Evolutionary conservation across 1,284 basidiomycete species (phyloP), one percentile per base, ranked within the genome.

Genomic region (Trichosporon ovoides): DNA sequence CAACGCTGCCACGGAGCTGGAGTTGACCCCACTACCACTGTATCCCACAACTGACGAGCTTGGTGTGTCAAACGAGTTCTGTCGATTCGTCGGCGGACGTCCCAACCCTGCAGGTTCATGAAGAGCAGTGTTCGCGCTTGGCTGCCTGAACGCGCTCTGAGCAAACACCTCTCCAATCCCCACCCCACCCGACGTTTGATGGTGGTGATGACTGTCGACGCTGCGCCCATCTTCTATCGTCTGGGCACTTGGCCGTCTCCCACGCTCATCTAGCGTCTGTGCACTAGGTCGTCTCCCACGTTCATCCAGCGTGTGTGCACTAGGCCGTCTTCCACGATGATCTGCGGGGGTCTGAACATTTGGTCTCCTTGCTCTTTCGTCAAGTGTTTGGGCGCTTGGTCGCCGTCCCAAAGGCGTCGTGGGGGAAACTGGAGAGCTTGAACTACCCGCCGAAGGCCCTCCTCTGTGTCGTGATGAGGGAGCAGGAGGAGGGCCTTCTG

Each of bases 241-340:
- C 24, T 48, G 43, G 12, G 43, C 43, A 13, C 43, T 48, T 24
- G 43, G 43, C 16, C 43, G 40, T 28, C 40, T 13, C 19, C 40
- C 40, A 3, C 40, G 40, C 12, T 46, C 40, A 28, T 46, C 40
- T 20, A 46, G 16, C 13, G 40, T 28, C 20, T 46, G 40, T 3
- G 22, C 40, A 28, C 40, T 46, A 13, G 40, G 40, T 9, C 40
- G 43, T n/a, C 43, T 31, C 11, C 43, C 43, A 9, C 28, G 43
- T 18, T 48, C 43, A 31, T 48, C 43, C 24, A 48, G 14, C n/a
- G 43, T 48, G 22, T 48, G 43, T 11, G 43, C 43, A 48, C 43
- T 48, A 10, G 43, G 43, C 14, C 43, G 24, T 48, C 43, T 28
- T 28, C 43, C 43, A 9, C 28, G 28, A 31, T 31, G 28, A 4